Base-by-base conservation (phyloP, 768 basidiomycete species). In the Naganishia friedmannii region DNA sequence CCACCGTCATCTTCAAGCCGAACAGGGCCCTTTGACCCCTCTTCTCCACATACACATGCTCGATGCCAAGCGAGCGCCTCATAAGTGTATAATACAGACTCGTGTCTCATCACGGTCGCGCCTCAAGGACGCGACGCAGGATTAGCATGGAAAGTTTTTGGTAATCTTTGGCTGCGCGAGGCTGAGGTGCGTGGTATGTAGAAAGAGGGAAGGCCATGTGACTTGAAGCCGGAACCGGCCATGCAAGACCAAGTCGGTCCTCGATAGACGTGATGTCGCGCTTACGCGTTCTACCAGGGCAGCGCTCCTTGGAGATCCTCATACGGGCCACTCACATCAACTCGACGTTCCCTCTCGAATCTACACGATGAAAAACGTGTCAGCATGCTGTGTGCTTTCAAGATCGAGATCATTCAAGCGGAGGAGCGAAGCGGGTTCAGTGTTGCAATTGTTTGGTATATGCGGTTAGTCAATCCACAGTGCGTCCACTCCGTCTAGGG, bases 61-160 rank as follows among this genome's bases (percentile, higher is more conserved):
- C 65, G 48, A 51, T n/a, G 55, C 46, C 31, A 53, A 48, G 42
- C 42, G 56, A 28, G 68, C 58, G 68, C 69, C 69, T 70, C 69
- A 70, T 70, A 70, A 54, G 45, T 53, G 69, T 46, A 39, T 32
- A 65, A 65, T 51, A 57, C 29, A 34, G 53, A 48, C 34, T 34
- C 65, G 53, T 65, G 58, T 65, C 48, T 70, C 69, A 70, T 70
- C 58, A 70, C 60, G 60, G 60, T 63, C 60, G 37, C 60, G 23
- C 60, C 65, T 48, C 51, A 55, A 55, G 68, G 23, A 70, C 39
- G 55, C 34, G 53, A 53, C 68, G 69, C 69, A 70, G 69, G 57
- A 70, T 70, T 70, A 70, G 69, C 69, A 70, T 70, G 69, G 69
- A 63, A 65, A 70, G 53, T 70, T 70, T n/a, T 53, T 70, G 60